Conservation (phyloP, 352 stramenopile species). For the Aphanomyces invadans region DNA sequence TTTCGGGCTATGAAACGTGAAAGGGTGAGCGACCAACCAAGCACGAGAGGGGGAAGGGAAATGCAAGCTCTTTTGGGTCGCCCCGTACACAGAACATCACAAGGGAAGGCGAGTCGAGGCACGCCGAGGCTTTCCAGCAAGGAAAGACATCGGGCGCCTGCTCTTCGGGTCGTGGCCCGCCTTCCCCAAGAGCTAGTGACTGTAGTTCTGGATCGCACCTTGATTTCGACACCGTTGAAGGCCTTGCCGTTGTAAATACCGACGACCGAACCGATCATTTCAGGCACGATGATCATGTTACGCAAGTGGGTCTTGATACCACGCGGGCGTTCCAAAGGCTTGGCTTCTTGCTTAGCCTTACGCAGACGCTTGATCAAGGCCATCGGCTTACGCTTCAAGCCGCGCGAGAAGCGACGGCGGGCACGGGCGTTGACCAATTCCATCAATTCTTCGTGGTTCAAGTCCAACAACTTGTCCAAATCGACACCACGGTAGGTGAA, state of each 20-base stretch:
- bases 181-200: constrained; percentile 68
- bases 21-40: constrained; percentile 8
- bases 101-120: constrained; percentile 58
- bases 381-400: constrained; percentile 99
- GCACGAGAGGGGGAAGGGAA: constrained; percentile 23
- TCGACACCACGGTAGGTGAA: constrained; percentile 99
- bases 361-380: constrained; percentile 98
- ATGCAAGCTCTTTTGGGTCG: constrained; percentile 66
- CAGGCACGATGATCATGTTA: constrained; percentile 99
- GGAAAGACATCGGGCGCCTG: constrained; percentile 20
- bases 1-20: constrained; percentile 85
- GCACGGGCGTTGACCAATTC: constrained; percentile 94
- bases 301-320: constrained; percentile 99
- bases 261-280: constrained; percentile 99
- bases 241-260: constrained; percentile 99
- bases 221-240: constrained; percentile 99
- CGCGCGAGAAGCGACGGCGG: constrained; percentile 97
- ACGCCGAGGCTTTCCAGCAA: background rate
- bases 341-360: constrained; percentile 98
- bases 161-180: constrained; percentile 73
- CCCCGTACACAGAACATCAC: constrained; percentile 86
- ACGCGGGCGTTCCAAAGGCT: constrained; percentile 95
- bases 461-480: constrained; percentile 98
- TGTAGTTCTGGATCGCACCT: constrained; percentile 86
- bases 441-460: constrained; percentile 99